These are phyloP conservation scores for Ceratocystis cacaofunesta DNA, from an alignment of 2,329 filamentous ascomycete species.

Conservation along the genomic window DNA sequence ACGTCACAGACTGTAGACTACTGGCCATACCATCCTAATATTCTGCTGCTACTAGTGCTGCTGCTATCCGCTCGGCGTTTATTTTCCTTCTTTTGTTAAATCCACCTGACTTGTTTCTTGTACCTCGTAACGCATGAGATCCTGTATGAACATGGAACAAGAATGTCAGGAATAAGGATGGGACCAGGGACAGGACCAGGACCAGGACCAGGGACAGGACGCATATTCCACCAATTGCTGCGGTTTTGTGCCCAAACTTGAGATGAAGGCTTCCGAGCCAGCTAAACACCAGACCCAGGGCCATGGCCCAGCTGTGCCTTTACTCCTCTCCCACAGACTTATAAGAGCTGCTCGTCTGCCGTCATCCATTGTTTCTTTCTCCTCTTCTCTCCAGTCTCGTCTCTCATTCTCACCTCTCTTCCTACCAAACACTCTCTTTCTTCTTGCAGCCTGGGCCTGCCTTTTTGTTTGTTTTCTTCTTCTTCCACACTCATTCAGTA, in stretches of 20 bases:
- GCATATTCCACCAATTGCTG: background rate
- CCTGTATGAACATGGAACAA: background rate
- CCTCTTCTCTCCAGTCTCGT: slow-evolving; percentile 5
- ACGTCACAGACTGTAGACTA: background rate
- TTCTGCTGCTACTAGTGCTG: too few relatives aligned
- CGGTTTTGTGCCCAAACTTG: background rate
- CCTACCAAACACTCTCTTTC: slow-evolving; percentile 1
- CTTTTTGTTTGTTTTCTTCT: background rate
- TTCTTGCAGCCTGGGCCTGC: slow-evolving; percentile 7
- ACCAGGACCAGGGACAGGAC: background rate
- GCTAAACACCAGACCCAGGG: background rate
- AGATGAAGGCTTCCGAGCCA: background rate
- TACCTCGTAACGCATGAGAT: background rate
- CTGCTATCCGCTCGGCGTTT: background rate
- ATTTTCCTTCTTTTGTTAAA: background rate
- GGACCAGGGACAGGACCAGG: background rate
- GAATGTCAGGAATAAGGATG: background rate
- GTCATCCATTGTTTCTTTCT: background rate
- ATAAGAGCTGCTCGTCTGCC: background rate
- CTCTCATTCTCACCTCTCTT: slow-evolving; percentile 5
- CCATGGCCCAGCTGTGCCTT: background rate
- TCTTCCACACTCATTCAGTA: slow-evolving; percentile 1
- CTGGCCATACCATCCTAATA: background rate
- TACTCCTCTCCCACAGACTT: background rate
- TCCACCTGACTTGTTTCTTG: background rate